Evolutionary conservation across 371 early-diverging fungal genomes (phyloP).

Genomic region (Mucor piriformis): DNA sequence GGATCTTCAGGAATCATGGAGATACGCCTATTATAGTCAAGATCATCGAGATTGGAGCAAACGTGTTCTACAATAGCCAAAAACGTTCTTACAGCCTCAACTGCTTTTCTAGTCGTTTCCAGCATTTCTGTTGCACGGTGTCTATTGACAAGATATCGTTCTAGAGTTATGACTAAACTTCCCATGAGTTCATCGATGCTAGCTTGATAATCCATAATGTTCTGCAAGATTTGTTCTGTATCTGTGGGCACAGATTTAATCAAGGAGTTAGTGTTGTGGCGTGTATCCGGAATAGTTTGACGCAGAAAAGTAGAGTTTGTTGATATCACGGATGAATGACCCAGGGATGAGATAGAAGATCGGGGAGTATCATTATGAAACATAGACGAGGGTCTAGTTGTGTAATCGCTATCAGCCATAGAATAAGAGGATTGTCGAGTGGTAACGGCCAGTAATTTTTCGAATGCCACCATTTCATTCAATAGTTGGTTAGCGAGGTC

Average conservation of each 20-base stretch:
- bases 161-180: conserved; percentile 25
- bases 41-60: conserved; percentile 40
- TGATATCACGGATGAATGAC: conserved; percentile 21
- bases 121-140: conserved; percentile 41
- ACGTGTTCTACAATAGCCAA: conserved; percentile 47
- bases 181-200: conserved; percentile 33
- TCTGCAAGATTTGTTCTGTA: conserved; percentile 34
- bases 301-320: conserved; percentile 19
- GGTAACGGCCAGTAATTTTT: conserved; percentile 19
- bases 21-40: conserved; percentile 32
- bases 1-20: conserved; percentile 48
- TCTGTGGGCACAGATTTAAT: conserved; percentile 33
- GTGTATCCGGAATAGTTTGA: conserved; percentile 26
- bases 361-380: conserved; percentile 22
- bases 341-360: conserved; percentile 28
- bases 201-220: conserved; percentile 33
- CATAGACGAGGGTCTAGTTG: conserved; percentile 17
- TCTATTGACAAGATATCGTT: conserved; percentile 26
- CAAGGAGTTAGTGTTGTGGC: conserved; percentile 28
- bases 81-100: conserved; percentile 45
- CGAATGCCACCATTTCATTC: conserved; percentile 35
- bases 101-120: conserved; percentile 47
- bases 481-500: conserved; percentile 34
- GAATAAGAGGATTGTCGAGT: conserved; percentile 7
- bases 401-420: conserved; percentile 8